These are phyloP conservation scores for Crepidotus variabilis DNA, from an alignment of 768 basidiomycete species.

Conservation along the genomic window DNA sequence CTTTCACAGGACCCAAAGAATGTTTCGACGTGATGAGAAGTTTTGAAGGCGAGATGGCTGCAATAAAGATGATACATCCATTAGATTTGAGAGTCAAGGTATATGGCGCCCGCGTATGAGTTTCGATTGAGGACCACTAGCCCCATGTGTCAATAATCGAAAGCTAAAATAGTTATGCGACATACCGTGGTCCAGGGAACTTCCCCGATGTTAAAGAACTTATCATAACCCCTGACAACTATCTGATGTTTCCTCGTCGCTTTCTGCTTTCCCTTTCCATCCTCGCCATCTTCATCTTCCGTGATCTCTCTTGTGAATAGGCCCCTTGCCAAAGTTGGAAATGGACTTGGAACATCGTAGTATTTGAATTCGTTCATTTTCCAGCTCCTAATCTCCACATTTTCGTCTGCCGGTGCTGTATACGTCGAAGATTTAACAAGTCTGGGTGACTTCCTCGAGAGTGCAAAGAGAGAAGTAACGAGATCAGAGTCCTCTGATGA, in stretches of 20 bases:
- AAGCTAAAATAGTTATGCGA: constrained; percentile 1
- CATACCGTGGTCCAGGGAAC: constrained; percentile 89
- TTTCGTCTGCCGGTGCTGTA: constrained; percentile 51
- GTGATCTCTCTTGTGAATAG: constrained; percentile 66
- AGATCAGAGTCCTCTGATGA: constrained; percentile 52
- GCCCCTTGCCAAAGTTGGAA: constrained; percentile 93
- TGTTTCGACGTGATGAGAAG: constrained; percentile 92
- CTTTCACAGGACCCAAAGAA: constrained; percentile 60
- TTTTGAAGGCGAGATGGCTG: constrained; percentile 69
- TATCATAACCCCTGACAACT: constrained; percentile 91
- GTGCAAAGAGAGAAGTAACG: constrained; percentile 44
- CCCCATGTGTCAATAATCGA: not conserved
- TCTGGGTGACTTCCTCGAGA: constrained; percentile 57
- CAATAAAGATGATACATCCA: constrained; percentile 95
- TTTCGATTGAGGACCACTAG: constrained; percentile 74
- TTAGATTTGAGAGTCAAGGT: constrained; percentile 91
- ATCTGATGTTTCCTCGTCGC: constrained; percentile 47
- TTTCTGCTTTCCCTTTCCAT: constrained; percentile 1
- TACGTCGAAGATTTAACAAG: constrained; percentile 61
- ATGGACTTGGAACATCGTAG: constrained; percentile 83
- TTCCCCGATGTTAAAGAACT: constrained; percentile 98
- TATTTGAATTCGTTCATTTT: constrained; percentile 99
- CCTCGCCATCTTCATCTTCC: constrained; percentile 13
- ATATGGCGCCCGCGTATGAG: constrained; percentile 73
- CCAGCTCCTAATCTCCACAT: constrained; percentile 73